A percentile compares a stretch with the other conserved stretches of the same genome.
Evolutionary conservation across 148 eudicot genomes (phyloP).

Genomic region (Chenopodium formosanum): DNA sequence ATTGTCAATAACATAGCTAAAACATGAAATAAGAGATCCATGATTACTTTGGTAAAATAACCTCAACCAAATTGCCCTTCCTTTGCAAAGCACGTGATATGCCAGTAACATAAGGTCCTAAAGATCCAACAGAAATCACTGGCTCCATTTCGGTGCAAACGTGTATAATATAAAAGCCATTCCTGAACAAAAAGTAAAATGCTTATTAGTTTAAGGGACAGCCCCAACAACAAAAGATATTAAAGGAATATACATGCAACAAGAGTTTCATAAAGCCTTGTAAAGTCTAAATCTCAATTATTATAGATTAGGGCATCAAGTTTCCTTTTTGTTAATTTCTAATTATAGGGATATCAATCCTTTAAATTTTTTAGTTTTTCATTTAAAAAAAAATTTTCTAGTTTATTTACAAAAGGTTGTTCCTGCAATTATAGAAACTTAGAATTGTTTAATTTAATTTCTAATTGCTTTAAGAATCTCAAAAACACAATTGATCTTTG

Average conservation of each 20-base stretch:
- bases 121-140: constrained; percentile 58
- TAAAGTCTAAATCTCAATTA: neutral
- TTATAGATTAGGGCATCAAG: neutral
- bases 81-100: constrained; percentile 61
- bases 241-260: neutral
- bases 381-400: no score
- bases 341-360: neutral
- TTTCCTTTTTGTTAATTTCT: neutral
- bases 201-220: constrained; percentile 7
- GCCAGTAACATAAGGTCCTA: constrained; percentile 68
- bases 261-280: neutral
- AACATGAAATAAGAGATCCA: constrained; percentile 7
- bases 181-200: constrained; percentile 39
- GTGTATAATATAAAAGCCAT: constrained; percentile 54
- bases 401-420: no score
- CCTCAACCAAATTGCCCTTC: constrained; percentile 67
- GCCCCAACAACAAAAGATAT: neutral
- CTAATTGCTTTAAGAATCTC: no score
- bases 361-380: no score
- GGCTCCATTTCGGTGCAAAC: constrained; percentile 79
- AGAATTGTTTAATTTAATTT: no score
- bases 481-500: no score
- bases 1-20: neutral
- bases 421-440: no score
- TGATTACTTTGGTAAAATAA: constrained; percentile 73